Evolutionary conservation across 2,329 filamentous ascomycete species (phyloP), one percentile per base, ranked within the genome.

Genomic region (Tolypocladium sp.): DNA sequence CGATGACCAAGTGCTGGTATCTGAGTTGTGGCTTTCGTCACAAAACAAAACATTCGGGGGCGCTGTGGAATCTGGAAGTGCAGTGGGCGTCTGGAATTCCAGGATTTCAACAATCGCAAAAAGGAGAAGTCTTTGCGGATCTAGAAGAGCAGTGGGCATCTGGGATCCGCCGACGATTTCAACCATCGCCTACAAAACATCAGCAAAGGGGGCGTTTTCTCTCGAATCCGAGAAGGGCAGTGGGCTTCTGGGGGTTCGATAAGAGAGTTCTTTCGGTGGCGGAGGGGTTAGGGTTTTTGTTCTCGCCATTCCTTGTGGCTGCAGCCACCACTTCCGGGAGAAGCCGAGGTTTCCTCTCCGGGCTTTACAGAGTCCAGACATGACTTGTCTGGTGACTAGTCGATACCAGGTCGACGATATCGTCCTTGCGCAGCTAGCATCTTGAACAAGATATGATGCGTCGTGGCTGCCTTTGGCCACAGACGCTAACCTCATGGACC

Each of bases 101-200:
- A 22, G 42, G 60, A 57, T 61, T 64, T 66, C 58, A 66, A 68
- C 63, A 57, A 46, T 51, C 25, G 46, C n/a, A n/a, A 54, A 38
- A 33, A 27, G 53, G 40, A 56, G 58, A 56, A 40, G 56, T 46
- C 15, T 33, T 30, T n/a, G 42, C 52, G 46, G 52, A 56, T 56
- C 56, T 57, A 55, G 65, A 62, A 61, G 62, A 63, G 65, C 67
- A 68, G 67, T 68, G 60, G 65, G 67, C 65, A 67, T 69, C 61
- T 63, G 57, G 60, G 64, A 57, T 38, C 61, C 56, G 51, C 33
- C 17, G 44, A 49, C 56, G 51, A 58, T 52, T 57, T 62, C 58
- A 61, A 64, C 56, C 33, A 25, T 54, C 33, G 35, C 17, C 52
- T 17, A 37, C 27, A n/a, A 22, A 42, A 22, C 25, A 49, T 4